Evolutionary conservation across 306 rosid genomes (phyloP), one percentile per base, ranked within the genome.

Genomic region (Ammopiptanthus mongolicus): DNA sequence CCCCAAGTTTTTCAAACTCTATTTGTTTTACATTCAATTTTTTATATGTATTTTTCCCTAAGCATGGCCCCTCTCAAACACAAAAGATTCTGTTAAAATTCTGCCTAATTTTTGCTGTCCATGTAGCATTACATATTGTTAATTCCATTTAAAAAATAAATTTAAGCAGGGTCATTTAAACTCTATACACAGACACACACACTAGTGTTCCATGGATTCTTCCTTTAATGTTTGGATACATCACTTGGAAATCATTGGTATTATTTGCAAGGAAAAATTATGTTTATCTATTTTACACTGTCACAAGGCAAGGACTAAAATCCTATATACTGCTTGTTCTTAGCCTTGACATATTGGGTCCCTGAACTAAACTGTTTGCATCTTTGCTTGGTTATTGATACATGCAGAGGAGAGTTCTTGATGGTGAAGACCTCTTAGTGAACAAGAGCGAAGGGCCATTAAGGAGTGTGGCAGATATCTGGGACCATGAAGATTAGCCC

Each of bases 401-500:
- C 23, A 59, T 71, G 69, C 83, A 81, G 88, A 57, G 69, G 63
- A 74, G 86, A 69, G 83, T 76, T 33, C 56, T 87, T 25, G 86
- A 79, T 46, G 90, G 90, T 51, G 86, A 76, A 77, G 72, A 76
- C 0, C 70, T 76, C 25, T 79, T 84, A 64, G 85, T 84, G 73
- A 79, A 79, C 85, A 79, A 84, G 74, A 58, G 46, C 4, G 59
- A 18, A 41, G 88, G 91, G 6, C 87, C 87, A 47, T 56, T 81
- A 19, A 86, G 36, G 62, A 82, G 81, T 77, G 78, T 31, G 0
- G 81, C 51, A 5, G 85, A 81, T 6, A 31, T 84, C 1, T 81
- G 85, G 87, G 87, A 84, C 78, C 80, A 81, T 63, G 88, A 84
- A 31, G 83, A 84, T 69, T 84, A 84, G 52, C 34, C 22, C 41